Evolutionary conservation across 2,329 filamentous ascomycete species (phyloP).

Genomic region (Alternaria ethzedia): DNA sequence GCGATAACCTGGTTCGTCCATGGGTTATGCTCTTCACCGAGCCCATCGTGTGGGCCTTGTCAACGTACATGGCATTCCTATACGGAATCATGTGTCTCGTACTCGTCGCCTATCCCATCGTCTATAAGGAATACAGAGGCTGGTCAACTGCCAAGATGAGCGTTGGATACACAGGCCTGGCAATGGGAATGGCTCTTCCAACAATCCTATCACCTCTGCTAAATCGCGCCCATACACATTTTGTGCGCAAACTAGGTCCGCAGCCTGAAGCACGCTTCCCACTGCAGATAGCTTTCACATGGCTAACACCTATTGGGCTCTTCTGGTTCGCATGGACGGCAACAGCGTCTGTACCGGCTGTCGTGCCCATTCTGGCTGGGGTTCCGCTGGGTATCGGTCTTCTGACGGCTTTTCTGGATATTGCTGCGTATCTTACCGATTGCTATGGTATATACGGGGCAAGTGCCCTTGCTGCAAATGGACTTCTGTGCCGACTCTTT

Average conservation of each 20-base stretch:
- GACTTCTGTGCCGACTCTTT: background rate
- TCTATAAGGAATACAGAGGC: conserved; percentile 43
- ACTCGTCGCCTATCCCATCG: conserved; percentile 57
- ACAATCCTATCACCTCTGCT: conserved; percentile 26
- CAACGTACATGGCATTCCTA: conserved; percentile 36
- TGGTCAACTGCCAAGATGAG: conserved; percentile 49
- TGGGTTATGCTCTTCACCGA: conserved; percentile 29
- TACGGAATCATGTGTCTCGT: conserved; percentile 57
- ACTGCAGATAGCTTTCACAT: conserved; percentile 59
- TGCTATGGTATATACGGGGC: conserved; percentile 57
- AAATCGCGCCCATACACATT: background rate
- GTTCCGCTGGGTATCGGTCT: conserved; percentile 54
- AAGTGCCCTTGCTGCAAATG: background rate
- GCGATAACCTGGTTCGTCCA: conserved; percentile 31
- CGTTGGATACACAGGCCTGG: conserved; percentile 40
- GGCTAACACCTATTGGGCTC: conserved; percentile 52
- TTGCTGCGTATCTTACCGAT: conserved; percentile 73
- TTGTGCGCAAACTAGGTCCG: conserved; percentile 43
- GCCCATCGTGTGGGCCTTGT: conserved; percentile 27
- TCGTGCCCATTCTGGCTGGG: conserved; percentile 59
- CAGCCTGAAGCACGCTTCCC: conserved; percentile 60
- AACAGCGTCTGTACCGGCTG: conserved; percentile 59
- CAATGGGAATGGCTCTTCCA: conserved; percentile 22
- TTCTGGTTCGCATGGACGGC: conserved; percentile 62
- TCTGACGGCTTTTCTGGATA: conserved; percentile 45